These are phyloP conservation scores for Aspergillus ostianus DNA, from an alignment of 495 filamentous ascomycete species.

Conservation along the genomic window DNA sequence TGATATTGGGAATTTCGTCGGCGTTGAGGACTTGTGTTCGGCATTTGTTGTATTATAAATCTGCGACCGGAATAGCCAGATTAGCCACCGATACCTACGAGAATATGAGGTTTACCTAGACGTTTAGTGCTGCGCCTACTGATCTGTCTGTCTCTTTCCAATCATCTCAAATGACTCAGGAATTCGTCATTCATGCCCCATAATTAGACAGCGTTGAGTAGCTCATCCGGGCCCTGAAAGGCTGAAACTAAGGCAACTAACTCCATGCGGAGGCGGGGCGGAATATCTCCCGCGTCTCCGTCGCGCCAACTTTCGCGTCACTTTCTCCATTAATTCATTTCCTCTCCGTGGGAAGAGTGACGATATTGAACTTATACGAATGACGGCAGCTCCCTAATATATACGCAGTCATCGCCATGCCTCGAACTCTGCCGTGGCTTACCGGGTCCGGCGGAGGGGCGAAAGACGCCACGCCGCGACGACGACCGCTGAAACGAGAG, in stretches of 20 bases:
- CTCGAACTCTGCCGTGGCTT: constrained; percentile 46
- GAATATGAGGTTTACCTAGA: background rate
- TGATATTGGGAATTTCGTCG: background rate
- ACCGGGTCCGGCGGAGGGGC: constrained; percentile 8
- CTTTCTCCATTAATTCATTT: constrained; percentile 11
- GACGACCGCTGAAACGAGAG: constrained; percentile 11
- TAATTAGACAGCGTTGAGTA: background rate
- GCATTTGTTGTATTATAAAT: constrained; percentile 9
- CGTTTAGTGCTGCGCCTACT: background rate
- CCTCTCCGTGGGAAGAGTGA: background rate
- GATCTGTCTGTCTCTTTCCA: background rate
- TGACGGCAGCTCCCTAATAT: background rate
- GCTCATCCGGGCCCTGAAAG: background rate
- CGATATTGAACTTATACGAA: background rate
- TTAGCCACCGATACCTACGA: constrained; percentile 3
- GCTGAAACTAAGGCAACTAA: background rate
- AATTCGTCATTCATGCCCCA: background rate
- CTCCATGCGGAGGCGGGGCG: constrained; percentile 14
- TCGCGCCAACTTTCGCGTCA: constrained; percentile 3
- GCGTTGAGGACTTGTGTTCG: constrained; percentile 3
- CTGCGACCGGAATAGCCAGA: background rate
- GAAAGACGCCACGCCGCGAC: constrained; percentile 20
- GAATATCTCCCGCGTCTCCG: constrained; percentile 6
- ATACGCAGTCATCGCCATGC: constrained; percentile 27
- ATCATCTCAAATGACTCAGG: background rate